Base-by-base conservation (phyloP, 208 protist species). In the Tritrichomonas foetus region DNA sequence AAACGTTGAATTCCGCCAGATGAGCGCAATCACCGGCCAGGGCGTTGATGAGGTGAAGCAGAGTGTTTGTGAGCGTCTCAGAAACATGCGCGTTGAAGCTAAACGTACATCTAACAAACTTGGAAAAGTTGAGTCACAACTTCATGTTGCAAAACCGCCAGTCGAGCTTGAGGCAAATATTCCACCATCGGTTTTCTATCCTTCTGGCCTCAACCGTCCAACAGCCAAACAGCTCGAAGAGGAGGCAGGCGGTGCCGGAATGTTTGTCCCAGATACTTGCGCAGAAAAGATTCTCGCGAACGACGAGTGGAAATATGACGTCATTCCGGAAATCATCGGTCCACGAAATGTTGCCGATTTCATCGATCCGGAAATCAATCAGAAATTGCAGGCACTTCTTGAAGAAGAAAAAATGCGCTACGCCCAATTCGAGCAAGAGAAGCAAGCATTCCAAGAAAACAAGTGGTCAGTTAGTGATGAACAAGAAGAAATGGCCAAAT, bases 1-100 rank as follows among this genome's bases (percentile, higher is more conserved):
- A n/a, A 93, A 95, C 20, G 94, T 94, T 78, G 44, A 72, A 30
- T 94, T 95, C 53, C 78, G 80, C 61, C 96, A 96, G 47, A 99
- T 98, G 94, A 97, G 96, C 94, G 99, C 97, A 14, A 96, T 99
- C 30, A 99, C 97, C 0, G 98, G 98, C 75, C 96, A 99, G 22
- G 98, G 96, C 80, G 94, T 98, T 33, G 93, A 93, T 3, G 94
- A 96, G 20, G 66, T 95, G 75, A 96, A 96, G 47, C 47, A 50
- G 50, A 69, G 25, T 36, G 94, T 94, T 25, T 94, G 93, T 39
- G 25, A 94, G 41, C n/a, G 74, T 11, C 74, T 84, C n/a, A 1
- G 36, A n/a, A 53, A 53, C n/a, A 84, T 84, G 74, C 1, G 74
- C 1, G 44, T 53, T 30, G 74, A 84, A 27, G 11, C 74, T 11